Conservation (phyloP, 306 rosid genomes). For the Cucumis hystrix region DNA sequence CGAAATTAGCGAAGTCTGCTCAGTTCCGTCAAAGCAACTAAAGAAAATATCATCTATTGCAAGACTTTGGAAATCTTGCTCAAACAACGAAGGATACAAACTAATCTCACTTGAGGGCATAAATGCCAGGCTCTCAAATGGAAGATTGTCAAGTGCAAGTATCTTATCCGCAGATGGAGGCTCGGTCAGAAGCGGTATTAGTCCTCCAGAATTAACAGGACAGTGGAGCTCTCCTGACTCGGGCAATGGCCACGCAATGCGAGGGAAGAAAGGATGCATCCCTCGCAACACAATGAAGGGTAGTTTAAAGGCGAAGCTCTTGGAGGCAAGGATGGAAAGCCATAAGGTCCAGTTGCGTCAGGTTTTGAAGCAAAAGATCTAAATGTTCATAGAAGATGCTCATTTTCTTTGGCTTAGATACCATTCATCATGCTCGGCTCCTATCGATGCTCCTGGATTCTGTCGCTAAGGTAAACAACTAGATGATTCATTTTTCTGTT, state of each 20-base stretch:
- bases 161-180: conserved; percentile 60
- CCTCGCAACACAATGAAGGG: conserved; percentile 56
- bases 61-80: conserved; percentile 73
- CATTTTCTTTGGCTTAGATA: not conserved
- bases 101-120: conserved; percentile 57
- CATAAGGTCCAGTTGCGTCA: conserved; percentile 82
- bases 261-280: conserved; percentile 80
- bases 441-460: not conserved
- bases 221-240: conserved; percentile 80
- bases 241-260: conserved; percentile 25
- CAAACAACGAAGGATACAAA: conserved; percentile 52
- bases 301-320: conserved; percentile 71
- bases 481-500: not conserved
- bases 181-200: conserved; percentile 32
- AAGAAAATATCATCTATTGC: conserved; percentile 74
- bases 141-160: conserved; percentile 56
- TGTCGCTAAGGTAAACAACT: not conserved
- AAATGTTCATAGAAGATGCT: conserved; percentile 8
- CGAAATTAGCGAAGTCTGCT: conserved; percentile 68
- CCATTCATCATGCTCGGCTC: not conserved
- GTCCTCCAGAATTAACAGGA: conserved; percentile 60
- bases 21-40: conserved; percentile 42
- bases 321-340: conserved; percentile 90
- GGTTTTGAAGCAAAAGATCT: conserved; percentile 77
- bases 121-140: conserved; percentile 64